Evolutionary conservation across 805 yeast genomes (phyloP), one percentile per base, ranked within the genome.

Genomic region (Candida pseudofarinosa): DNA sequence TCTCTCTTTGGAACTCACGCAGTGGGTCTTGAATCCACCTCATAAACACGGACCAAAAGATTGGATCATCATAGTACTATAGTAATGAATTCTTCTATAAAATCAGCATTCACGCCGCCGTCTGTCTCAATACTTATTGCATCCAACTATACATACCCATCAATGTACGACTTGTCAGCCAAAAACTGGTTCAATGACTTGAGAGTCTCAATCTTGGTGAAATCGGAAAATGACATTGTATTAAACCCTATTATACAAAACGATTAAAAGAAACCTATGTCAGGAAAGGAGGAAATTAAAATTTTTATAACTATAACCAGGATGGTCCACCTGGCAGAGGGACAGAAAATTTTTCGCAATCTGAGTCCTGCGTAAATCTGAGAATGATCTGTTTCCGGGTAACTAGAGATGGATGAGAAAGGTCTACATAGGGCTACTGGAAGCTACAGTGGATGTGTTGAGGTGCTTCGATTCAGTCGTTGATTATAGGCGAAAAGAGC

Each of bases 11-110:
- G 81, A 87, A 85, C 90, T 87, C 95, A 88, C 83, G 59, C 81
- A 82, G 86, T 83, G 90, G 95, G 95, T 84, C 91, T 85, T 85
- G 79, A 83, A 71, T 74, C 88, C 95, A 83, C 89, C 86, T 88
- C 95, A 80, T 84, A 84, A 87, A 87, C 95, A 86, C 90, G 95
- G 95, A 86, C 95, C 95, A 86, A 83, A 70, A 74, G 69, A 76
- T 60, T 64, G 62, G 73, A 71, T 85, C 89, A 85, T 83, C 88
- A 82, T 77, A 42, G 13, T 19, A 23, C 15, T 17, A n/a, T 19
- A 34, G 35, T 14, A 15, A 10, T 20, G 32, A 33, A 43, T 14
- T 20, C 10, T 10, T 10, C 28, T 23, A 10, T 23, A 10, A 6
- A 6, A 23, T 6, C 6, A 23, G 6, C 28, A 10, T 7, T 23